Percentiles rank a stretch among this genome's conserved stretches.
phyloP scores from a whole-genome alignment of 805 yeast species.

The Cyberlindnera galapagoensis region DNA sequence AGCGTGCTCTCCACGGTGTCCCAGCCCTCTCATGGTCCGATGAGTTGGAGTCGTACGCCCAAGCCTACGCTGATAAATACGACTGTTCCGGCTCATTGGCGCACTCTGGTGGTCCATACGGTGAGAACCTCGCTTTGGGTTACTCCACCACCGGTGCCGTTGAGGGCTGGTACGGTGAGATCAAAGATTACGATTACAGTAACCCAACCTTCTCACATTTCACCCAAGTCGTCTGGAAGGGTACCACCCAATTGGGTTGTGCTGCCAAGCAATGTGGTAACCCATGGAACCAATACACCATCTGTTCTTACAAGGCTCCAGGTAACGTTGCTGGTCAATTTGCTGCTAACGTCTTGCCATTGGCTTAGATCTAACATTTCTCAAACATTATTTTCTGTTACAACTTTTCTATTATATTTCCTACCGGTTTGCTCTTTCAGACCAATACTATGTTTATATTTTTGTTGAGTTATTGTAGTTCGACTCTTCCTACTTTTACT shows the following conservation, averaged over 20 bases:
- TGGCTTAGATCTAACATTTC: slow-evolving; percentile 2
- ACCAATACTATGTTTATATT: too few relatives aligned
- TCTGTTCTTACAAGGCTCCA: slow-evolving; percentile 69
- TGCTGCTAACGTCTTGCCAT: slow-evolving; percentile 25
- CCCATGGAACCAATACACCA: slow-evolving; percentile 53
- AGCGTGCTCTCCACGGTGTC: slow-evolving; percentile 43
- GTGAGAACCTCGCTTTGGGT: slow-evolving; percentile 80
- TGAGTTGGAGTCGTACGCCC: slow-evolving; percentile 42
- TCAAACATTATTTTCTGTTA: not conserved
- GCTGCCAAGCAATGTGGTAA: slow-evolving; percentile 57
- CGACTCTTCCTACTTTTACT: too few relatives aligned
- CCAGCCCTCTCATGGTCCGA: slow-evolving; percentile 44
- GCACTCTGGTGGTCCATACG: slow-evolving; percentile 70
- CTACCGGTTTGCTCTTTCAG: too few relatives aligned
- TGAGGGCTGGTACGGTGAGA: slow-evolving; percentile 76
- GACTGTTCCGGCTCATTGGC: slow-evolving; percentile 55
- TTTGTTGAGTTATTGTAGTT: too few relatives aligned
- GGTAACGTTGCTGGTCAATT: slow-evolving; percentile 64
- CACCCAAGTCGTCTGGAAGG: slow-evolving; percentile 79
- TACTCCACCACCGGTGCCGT: slow-evolving; percentile 48
- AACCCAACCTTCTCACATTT: slow-evolving; percentile 69
- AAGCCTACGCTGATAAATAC: slow-evolving; percentile 42
- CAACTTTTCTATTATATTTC: slow-evolving; percentile 1
- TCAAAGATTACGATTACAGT: slow-evolving; percentile 44
- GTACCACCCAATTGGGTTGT: slow-evolving; percentile 66